Conservation (phyloP, 495 filamentous ascomycete species). For the Podospora comata region DNA sequence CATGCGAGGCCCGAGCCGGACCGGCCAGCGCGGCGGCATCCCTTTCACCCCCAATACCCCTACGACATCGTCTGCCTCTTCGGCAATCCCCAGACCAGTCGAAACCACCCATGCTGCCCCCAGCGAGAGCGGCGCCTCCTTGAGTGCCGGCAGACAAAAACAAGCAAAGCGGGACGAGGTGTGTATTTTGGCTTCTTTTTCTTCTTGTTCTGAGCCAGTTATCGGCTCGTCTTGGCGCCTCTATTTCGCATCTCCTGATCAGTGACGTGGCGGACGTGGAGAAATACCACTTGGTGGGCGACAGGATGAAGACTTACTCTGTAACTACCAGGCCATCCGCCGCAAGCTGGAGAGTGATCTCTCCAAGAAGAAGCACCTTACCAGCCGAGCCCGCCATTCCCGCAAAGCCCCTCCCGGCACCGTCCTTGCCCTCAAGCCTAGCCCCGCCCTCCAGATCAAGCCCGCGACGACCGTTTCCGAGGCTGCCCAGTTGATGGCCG, state of each 20-base stretch:
- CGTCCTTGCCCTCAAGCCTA: slow-evolving; percentile 90
- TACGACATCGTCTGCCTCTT: slow-evolving; percentile 49
- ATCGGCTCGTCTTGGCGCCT: slow-evolving; percentile 4
- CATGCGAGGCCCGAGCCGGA: slow-evolving; percentile 57
- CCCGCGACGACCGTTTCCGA: slow-evolving; percentile 90
- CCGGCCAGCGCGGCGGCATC: slow-evolving; percentile 60
- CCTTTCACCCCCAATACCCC: slow-evolving; percentile 59
- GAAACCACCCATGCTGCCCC: slow-evolving; percentile 52
- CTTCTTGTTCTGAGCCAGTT: background rate
- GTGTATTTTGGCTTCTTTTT: slow-evolving; percentile 16
- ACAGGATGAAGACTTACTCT: slow-evolving; percentile 28
- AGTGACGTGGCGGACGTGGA: slow-evolving; percentile 17
- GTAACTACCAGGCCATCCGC: slow-evolving; percentile 73
- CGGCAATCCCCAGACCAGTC: slow-evolving; percentile 80
- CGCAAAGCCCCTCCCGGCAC: slow-evolving; percentile 95
- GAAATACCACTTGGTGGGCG: background rate
- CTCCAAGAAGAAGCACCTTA: slow-evolving; percentile 88
- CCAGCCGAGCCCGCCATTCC: slow-evolving; percentile 70
- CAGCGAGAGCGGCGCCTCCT: slow-evolving; percentile 69
- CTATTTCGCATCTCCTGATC: background rate
- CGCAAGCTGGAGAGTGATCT: slow-evolving; percentile 95
- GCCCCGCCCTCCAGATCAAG: slow-evolving; percentile 96
- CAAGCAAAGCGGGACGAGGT: slow-evolving; percentile 99
- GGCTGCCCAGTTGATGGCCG: slow-evolving; percentile 97
- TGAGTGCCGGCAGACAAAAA: slow-evolving; percentile 86